Percentiles rank a stretch among this genome's conserved stretches.
phyloP scores from a whole-genome alignment of 441 rosid genomes.

The Pelargonium australe region DNA sequence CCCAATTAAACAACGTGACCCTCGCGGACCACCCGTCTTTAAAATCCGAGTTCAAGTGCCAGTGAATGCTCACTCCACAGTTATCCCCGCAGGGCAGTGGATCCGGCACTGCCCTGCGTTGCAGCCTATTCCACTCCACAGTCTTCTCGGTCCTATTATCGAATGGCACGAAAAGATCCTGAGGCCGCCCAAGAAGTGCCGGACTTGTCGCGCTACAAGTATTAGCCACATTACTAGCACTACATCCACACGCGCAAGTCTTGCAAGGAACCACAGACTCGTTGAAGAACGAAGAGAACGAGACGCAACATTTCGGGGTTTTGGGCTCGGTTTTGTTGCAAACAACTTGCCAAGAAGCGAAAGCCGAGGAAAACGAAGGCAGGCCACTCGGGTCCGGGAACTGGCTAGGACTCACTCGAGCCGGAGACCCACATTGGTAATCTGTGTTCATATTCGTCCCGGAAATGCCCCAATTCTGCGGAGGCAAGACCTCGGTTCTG shows the following conservation, averaged over 20 bases:
- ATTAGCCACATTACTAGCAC: constrained; percentile 19
- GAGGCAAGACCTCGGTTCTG: constrained; percentile 35
- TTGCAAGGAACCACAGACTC: constrained; percentile 50
- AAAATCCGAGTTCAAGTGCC: constrained; percentile 45
- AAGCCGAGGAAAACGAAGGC: constrained; percentile 32
- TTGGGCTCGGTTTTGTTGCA: constrained; percentile 42
- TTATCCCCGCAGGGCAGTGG: constrained; percentile 56
- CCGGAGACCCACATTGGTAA: constrained; percentile 40
- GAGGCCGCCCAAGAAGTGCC: constrained; percentile 33
- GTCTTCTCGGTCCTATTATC: constrained; percentile 41
- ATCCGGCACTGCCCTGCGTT: constrained; percentile 28
- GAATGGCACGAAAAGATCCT: constrained; percentile 39
- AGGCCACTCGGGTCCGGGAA: constrained; percentile 44
- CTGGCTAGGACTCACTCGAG: constrained; percentile 39
- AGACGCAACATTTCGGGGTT: constrained; percentile 45
- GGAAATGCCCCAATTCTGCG: constrained; percentile 42
- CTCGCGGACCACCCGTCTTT: constrained; percentile 44
- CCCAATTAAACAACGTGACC: constrained; percentile 54
- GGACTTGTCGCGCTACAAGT: constrained; percentile 36
- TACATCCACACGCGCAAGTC: constrained; percentile 55
- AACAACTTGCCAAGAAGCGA: constrained; percentile 52
- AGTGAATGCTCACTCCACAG: constrained; percentile 47
- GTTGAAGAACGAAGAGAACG: constrained; percentile 45
- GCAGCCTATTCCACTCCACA: constrained; percentile 33
- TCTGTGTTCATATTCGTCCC: constrained; percentile 34